phyloP scores from a whole-genome alignment of 495 filamentous ascomycete genomes.

The Paragyromitra xinjiangensis region DNA sequence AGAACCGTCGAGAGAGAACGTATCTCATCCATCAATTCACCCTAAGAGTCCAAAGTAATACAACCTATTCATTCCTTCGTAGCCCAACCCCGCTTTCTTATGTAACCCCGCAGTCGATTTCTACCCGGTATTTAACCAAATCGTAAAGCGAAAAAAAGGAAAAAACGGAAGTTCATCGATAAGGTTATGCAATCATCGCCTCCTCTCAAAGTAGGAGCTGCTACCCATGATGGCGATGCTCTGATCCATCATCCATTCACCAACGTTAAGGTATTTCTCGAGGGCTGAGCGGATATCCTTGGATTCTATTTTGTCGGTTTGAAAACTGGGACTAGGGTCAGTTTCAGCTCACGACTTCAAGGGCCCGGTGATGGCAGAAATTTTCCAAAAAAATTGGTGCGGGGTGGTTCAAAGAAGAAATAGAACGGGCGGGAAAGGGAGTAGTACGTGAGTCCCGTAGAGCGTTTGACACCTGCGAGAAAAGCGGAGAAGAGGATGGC shows the following conservation, averaged over 20 bases:
- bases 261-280: conserved; percentile 92
- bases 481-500: conserved; percentile 94
- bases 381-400: background rate
- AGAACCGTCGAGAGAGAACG: conserved; percentile 15
- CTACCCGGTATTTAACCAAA: conserved; percentile 12
- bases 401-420: conserved; percentile 23
- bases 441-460: conserved; percentile 95
- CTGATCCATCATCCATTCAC: conserved; percentile 98
- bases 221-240: conserved; percentile 88
- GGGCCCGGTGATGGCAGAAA: background rate
- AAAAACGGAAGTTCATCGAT: background rate
- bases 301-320: conserved; percentile 85
- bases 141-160: conserved; percentile 7
- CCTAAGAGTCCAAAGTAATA: conserved; percentile 29
- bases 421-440: conserved; percentile 36
- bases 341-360: conserved; percentile 48
- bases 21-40: conserved; percentile 26
- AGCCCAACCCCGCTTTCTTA: conserved; percentile 35
- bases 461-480: conserved; percentile 93
- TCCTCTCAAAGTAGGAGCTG: conserved; percentile 88
- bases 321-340: conserved; percentile 69
- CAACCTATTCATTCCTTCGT: conserved; percentile 15
- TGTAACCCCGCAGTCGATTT: conserved; percentile 34
- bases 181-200: conserved; percentile 66
- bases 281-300: conserved; percentile 89